Evolutionary conservation across 805 yeast genomes (phyloP).

Genomic region (Wickerhamomyces queroliae): DNA sequence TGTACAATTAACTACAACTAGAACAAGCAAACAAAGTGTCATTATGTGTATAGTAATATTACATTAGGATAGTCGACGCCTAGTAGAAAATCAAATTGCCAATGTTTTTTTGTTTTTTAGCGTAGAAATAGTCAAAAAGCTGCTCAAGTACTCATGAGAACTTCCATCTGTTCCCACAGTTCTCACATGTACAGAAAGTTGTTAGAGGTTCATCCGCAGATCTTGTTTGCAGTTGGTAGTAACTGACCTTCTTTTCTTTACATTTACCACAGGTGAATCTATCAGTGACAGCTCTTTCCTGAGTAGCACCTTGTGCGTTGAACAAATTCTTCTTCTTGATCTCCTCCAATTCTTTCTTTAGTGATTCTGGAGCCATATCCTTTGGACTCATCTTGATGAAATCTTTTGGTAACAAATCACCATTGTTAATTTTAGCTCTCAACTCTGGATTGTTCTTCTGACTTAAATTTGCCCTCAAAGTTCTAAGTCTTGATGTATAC

Average conservation of each 20-base stretch:
- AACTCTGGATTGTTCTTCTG: conserved; percentile 87
- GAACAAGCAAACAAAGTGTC: too few relatives aligned
- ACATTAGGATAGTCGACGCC: too few relatives aligned
- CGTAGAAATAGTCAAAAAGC: too few relatives aligned
- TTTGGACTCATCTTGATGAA: conserved; percentile 83
- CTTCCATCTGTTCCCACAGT: conserved; percentile 98
- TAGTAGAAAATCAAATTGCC: too few relatives aligned
- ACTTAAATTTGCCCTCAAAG: conserved; percentile 80
- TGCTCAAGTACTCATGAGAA: conserved; percentile 47
- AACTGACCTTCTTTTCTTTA: conserved; percentile 93
- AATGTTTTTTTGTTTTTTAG: too few relatives aligned
- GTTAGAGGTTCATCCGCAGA: conserved; percentile 99
- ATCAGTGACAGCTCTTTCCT: conserved; percentile 93
- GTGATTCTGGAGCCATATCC: conserved; percentile 91
- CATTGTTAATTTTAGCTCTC: conserved; percentile 58
- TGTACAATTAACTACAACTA: too few relatives aligned
- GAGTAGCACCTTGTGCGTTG: conserved; percentile 97
- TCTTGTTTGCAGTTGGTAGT: conserved; percentile 96
- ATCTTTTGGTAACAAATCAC: conserved; percentile 59
- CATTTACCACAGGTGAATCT: conserved; percentile 97
- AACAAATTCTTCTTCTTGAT: conserved; percentile 84
- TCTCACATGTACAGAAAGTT: conserved; percentile 96
- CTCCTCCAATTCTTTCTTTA: conserved; percentile 79
- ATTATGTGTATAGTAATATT: too few relatives aligned
- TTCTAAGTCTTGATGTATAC: conserved; percentile 80